Base-by-base conservation (phyloP, 768 basidiomycete species). In the Exsudoporus frostii region DNA sequence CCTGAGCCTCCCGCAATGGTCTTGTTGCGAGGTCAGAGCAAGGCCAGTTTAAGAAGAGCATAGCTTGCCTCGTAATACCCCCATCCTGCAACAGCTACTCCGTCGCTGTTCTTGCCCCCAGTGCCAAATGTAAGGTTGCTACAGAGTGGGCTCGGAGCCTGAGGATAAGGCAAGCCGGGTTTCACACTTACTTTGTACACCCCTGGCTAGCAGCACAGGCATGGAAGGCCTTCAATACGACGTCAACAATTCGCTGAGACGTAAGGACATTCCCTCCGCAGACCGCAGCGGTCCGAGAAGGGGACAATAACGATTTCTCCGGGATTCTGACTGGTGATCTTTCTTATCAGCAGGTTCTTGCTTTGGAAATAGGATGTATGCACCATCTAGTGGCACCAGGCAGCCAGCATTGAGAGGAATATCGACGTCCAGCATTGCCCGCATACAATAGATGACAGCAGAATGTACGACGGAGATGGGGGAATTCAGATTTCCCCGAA, bases 351-450 rank as follows among this genome's bases (percentile, higher is more conserved):
- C 25, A 40, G 11, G 0, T 2, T 6, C 10, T 47, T 20, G 7
- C 22, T 17, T 17, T 19, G 15, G 1, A 37, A 42, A n/a, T 4
- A 7, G 19, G 34, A 11, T 15, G 39, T 8, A 72, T 79, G 47
- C 59, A 90, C 90, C 84, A 22, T 86, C 81, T 34, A 94, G 74
- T 1, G 93, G 93, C 8, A 92, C 89, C 9, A 98, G 79, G 65
- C 94, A 97, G 1, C 95, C 95, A 22, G 92, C 91, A 67, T 98
- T 98, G 25, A 98, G 78, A 11, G 95, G 95, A 40, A 97, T 96
- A 61, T 93, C 88, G 30, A 82, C 68, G 66, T 91, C 83, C 30
- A 93, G 74, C 90, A 92, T 92, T 17, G 89, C 74, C 27, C 91
- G 81, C 82, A 92, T 86, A 73, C 88, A 92, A 67, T 93, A 93